Conservation (phyloP, 176 grass and related monocot species). For the Eleusine indica region DNA sequence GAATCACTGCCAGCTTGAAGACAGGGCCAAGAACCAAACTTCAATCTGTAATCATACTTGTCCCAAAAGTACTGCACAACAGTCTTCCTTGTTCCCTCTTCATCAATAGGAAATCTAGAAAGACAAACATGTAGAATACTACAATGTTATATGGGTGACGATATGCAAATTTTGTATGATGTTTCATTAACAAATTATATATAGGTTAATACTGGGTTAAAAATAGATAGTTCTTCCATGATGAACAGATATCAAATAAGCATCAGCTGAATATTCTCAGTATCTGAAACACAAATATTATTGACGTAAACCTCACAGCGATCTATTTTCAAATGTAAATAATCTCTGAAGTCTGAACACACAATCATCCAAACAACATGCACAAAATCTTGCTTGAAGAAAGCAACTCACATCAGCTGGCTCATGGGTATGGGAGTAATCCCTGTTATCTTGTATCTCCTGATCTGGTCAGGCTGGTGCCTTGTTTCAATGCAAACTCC, state of each 20-base stretch:
- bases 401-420: slow-evolving; percentile 61
- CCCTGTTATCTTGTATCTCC: slow-evolving; percentile 82
- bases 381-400: not conserved
- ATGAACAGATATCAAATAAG: not conserved
- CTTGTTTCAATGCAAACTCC: slow-evolving; percentile 72
- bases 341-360: not conserved
- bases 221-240: not conserved
- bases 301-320: not conserved
- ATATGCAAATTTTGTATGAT: not conserved
- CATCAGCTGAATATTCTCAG: not conserved
- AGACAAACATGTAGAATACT: not conserved
- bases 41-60: slow-evolving; percentile 52
- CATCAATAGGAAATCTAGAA: slow-evolving; percentile 73
- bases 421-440: slow-evolving; percentile 55
- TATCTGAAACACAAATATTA: not conserved
- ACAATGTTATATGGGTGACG: not conserved
- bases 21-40: slow-evolving; percentile 60
- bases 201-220: not conserved
- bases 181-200: not conserved
- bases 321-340: not conserved
- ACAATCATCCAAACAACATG: slow-evolving; percentile 20
- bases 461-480: slow-evolving; percentile 58
- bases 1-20: slow-evolving; percentile 75
- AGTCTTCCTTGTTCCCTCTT: slow-evolving; percentile 39
- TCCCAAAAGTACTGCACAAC: slow-evolving; percentile 78